These are phyloP conservation scores for Xylaria sp. DNA, from an alignment of 2,329 filamentous ascomycete species.

Conservation along the genomic window DNA sequence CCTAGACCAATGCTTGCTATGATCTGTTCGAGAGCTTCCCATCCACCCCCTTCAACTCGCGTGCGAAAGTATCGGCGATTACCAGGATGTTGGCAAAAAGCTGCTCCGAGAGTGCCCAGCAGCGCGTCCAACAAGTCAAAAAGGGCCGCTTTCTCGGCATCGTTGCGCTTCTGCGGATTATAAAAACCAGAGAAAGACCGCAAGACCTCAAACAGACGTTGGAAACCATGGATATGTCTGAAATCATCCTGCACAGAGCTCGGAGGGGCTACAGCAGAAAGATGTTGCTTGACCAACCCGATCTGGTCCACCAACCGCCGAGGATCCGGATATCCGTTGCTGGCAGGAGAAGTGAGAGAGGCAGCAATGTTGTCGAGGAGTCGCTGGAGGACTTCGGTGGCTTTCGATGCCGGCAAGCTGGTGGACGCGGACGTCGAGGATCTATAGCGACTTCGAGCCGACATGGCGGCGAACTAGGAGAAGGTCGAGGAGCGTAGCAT, in stretches of 20 bases:
- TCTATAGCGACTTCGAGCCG: conserved; percentile 66
- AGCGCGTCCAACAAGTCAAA: conserved; percentile 76
- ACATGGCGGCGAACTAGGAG: conserved; percentile 55
- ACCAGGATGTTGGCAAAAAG: conserved; percentile 80
- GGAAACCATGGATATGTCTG: conserved; percentile 81
- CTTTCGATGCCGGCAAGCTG: conserved; percentile 66
- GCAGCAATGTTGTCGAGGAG: conserved; percentile 62
- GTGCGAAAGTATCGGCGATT: conserved; percentile 89
- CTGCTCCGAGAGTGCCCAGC: conserved; percentile 78
- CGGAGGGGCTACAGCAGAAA: conserved; percentile 59
- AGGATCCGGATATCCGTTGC: conserved; percentile 60
- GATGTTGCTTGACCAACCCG: conserved; percentile 72
- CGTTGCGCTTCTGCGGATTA: conserved; percentile 69
- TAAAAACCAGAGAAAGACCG: conserved; percentile 80
- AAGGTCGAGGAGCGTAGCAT: conserved; percentile 31
- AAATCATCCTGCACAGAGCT: conserved; percentile 79
- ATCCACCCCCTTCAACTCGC: conserved; percentile 79
- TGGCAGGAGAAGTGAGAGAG: conserved; percentile 48
- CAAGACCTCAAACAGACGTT: conserved; percentile 75
- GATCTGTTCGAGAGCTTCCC: conserved; percentile 78
- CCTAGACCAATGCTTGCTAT: conserved; percentile 74
- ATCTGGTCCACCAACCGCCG: conserved; percentile 64
- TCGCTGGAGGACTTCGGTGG: conserved; percentile 66
- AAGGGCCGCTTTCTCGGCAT: conserved; percentile 70
- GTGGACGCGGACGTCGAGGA: conserved; percentile 72